Percentiles rank a stretch among this genome's conserved stretches.
Evolutionary conservation across 306 rosid species (phyloP).

Genomic region (Abrus pulchellus): DNA sequence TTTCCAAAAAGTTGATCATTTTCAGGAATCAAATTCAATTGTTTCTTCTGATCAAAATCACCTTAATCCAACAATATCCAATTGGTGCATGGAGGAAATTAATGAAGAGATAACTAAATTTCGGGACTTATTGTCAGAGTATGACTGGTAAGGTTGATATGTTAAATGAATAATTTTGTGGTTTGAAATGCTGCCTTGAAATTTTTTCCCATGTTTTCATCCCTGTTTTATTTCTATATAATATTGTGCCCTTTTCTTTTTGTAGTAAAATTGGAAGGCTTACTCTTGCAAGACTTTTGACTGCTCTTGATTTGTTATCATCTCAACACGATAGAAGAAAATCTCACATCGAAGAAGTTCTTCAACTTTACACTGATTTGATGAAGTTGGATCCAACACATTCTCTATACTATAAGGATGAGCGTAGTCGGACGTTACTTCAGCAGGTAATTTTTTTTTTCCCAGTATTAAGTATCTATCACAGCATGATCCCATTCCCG

Average conservation of each 20-base stretch:
- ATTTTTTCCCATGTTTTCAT: slow-evolving; percentile 29
- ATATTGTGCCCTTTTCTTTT: slow-evolving; percentile 33
- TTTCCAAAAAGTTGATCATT: slow-evolving; percentile 54
- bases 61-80: slow-evolving; percentile 53
- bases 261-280: slow-evolving; percentile 94
- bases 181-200: slow-evolving; percentile 27
- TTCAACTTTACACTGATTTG: slow-evolving; percentile 75
- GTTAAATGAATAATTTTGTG: slow-evolving; percentile 25
- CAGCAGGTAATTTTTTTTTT: slow-evolving; percentile 38
- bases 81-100: slow-evolving; percentile 71
- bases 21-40: slow-evolving; percentile 56
- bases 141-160: slow-evolving; percentile 65
- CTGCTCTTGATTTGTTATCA: slow-evolving; percentile 67
- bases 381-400: slow-evolving; percentile 72
- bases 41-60: slow-evolving; percentile 51
- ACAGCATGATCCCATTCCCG: background rate
- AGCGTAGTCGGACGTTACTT: slow-evolving; percentile 42
- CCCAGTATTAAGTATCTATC: slow-evolving; percentile 39
- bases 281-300: slow-evolving; percentile 85
- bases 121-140: slow-evolving; percentile 69
- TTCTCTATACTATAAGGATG: slow-evolving; percentile 72
- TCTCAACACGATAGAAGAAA: slow-evolving; percentile 56
- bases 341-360: slow-evolving; percentile 67
- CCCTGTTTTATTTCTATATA: slow-evolving; percentile 16
- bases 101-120: slow-evolving; percentile 69